Evolutionary conservation across 2,329 filamentous ascomycete genomes (phyloP), one percentile per base, ranked within the genome.

Genomic region (Stachybotrys echinatus): DNA sequence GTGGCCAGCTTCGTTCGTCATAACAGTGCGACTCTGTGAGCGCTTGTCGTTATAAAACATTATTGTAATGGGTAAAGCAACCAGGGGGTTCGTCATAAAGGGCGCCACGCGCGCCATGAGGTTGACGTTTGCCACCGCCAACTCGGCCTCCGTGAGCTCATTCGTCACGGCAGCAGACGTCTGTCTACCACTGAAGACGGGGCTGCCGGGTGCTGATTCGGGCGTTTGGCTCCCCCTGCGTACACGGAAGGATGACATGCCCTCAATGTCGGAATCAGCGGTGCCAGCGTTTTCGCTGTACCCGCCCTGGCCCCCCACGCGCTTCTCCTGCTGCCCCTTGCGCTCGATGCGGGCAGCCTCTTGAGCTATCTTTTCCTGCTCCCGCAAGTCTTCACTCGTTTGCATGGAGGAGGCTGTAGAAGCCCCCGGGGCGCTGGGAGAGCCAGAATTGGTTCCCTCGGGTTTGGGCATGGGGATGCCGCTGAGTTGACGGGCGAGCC

Each of bases 41-140:
- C 84, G 79, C 3, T 79, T 71, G 14, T 95, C 84, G 60, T 97
- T 94, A 71, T 95, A 99, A 68, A 99, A 97, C 74, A 97, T 96
- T 1, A 96, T 76, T 0, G 91, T 96, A 48, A 99, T 86, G 1
- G 92, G 86, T 19, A 84, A 80, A 47, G 87, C 81, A 1, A 86
- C 82, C 50, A 92, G 74, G 0, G 94, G 90, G 39, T 85, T 92
- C 1, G 90, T 90, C 71, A 99, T 80, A 65, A 99, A 99, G 0
- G 94, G 94, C 14, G 84, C 85, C 42, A 99, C 77, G 48, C 94
- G 81, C 48, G 89, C 85, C 84, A 96, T 90, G 42, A 99, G 76
- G 62, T 95, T 89, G 10, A 84, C 80, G 65, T 99, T 96, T 1
- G 92, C 92, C 20, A 85, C 74, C 0, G 82, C 74, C 12, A 96